Evolutionary conservation across 768 basidiomycete species (phyloP), one percentile per base, ranked within the genome.

Genomic region (Tulasnella sp.): DNA sequence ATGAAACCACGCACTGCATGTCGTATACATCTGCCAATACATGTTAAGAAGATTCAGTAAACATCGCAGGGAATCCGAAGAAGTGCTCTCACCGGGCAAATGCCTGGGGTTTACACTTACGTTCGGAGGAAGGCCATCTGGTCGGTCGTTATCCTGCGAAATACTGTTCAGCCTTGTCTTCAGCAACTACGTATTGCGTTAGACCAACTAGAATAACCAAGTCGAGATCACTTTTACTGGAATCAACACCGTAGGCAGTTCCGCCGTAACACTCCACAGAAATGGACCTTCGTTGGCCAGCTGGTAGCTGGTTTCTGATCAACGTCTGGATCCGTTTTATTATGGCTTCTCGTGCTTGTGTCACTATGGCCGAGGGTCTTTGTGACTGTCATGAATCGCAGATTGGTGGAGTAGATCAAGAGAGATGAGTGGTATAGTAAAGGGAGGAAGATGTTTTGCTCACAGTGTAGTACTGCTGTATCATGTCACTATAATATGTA

Each of bases 181-280:
- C 10, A 37, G 37, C 27, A 4, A n/a, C n/a, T n/a, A n/a, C n/a
- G n/a, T n/a, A n/a, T n/a, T n/a, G n/a, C n/a, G n/a, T n/a, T n/a
- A n/a, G n/a, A 62, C 72, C 51, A 47, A 78, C 78, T 2, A 76
- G 48, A 34, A 80, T 61, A 7, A 75, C 66, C 41, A 78, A 55
- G 57, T 78, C 77, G 39, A 78, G 59, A 58, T 78, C 76, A 54
- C 75, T 74, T 2, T 43, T 55, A 1, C 48, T 37, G 28, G 61
- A 57, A 34, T 69, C 66, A 29, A 70, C 66, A 28, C 73, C 73
- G 58, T 77, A 76, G 56, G 63, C 62, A 13, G 70, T 68, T 53
- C 76, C 77, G 27, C 77, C 77, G 58, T 76, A 78, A 1, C 64
- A 48, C 24, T 61, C 57, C 3, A 75, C 65, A n/a, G n/a, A n/a